Base-by-base conservation (phyloP, 306 rosid species). In the Cicer chorassanicum region DNA sequence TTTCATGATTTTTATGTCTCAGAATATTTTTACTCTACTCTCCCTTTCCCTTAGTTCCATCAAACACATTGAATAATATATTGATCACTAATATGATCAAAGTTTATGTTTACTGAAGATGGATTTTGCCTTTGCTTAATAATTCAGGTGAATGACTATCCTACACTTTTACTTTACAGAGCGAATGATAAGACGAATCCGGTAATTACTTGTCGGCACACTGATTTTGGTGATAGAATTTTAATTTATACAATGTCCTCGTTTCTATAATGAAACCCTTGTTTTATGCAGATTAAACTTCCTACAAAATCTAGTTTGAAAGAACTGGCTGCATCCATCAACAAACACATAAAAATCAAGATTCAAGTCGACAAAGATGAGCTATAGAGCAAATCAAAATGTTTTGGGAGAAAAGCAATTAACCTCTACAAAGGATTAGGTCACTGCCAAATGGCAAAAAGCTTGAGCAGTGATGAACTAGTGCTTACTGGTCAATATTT, bases 301-400 rank as follows among this genome's bases (percentile, higher is more conserved):
- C 82, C 90, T 57, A 81, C 95, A 24, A 94, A 90, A 72, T 84
- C 87, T 36, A 78, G 89, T 80, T 87, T 94, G 89, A 94, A 92
- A 87, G 97, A 94, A 61, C 74, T 94, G 87, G 97, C 92, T 6
- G 74, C 85, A 43, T 84, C 92, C 73, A 84, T 94, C 87, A 87
- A 79, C 80, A 89, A 81, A 76, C 84, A 82, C 79, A 62, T 90
- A 75, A 92, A 84, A 75, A 84, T 75, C 53, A 86, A 87, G 67
- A 80, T 74, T 71, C 77, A 84, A 43, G 82, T 50, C 9, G 19
- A 13, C 12, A 92, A 85, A 86, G 97, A 89, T 76, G 99, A 94
- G 80, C 73, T 94, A 66, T 94, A 92, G 89, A 73, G 18, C 18
- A 74, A 39, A 41, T 41, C 2, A 46, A 77, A 11, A 14, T 34